phyloP scores from a whole-genome alignment of 129 eudicot genomes.

The Gnaphalium uliginosum region DNA sequence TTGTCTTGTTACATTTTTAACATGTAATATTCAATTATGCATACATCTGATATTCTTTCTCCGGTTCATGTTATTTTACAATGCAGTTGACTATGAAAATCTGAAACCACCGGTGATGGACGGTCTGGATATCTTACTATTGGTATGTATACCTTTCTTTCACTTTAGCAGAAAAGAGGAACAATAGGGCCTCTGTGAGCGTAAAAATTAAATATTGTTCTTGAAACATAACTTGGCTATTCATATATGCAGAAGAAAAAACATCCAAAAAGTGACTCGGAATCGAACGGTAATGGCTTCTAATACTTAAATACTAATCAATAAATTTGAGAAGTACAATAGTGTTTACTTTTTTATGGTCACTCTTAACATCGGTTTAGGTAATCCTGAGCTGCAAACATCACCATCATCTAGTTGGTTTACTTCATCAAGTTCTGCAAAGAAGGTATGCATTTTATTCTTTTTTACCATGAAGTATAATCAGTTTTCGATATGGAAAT shows the following conservation, averaged over 20 bases:
- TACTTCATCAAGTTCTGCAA: conserved; percentile 76
- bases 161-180: neutral
- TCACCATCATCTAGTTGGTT: conserved; percentile 75
- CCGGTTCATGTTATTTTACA: conserved; percentile 13
- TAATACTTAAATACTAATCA: neutral
- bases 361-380: conserved; percentile 37
- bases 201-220: conserved; percentile 11
- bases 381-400: conserved; percentile 42
- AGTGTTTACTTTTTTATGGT: neutral
- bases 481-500: neutral
- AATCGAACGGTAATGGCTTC: conserved; percentile 58
- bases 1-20: neutral
- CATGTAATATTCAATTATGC: neutral
- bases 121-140: conserved; percentile 66
- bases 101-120: conserved; percentile 85
- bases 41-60: conserved; percentile 1
- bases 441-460: conserved; percentile 51
- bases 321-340: conserved; percentile 1
- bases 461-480: neutral
- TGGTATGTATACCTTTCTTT: conserved; percentile 52
- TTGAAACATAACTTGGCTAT: neutral
- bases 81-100: conserved; percentile 70
- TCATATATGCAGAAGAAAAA: conserved; percentile 61
- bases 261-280: conserved; percentile 51
- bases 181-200: conserved; percentile 10